These are phyloP conservation scores for Ploettnerulaceae sp. DNA, from an alignment of 2,329 filamentous ascomycete species.

Conservation along the genomic window DNA sequence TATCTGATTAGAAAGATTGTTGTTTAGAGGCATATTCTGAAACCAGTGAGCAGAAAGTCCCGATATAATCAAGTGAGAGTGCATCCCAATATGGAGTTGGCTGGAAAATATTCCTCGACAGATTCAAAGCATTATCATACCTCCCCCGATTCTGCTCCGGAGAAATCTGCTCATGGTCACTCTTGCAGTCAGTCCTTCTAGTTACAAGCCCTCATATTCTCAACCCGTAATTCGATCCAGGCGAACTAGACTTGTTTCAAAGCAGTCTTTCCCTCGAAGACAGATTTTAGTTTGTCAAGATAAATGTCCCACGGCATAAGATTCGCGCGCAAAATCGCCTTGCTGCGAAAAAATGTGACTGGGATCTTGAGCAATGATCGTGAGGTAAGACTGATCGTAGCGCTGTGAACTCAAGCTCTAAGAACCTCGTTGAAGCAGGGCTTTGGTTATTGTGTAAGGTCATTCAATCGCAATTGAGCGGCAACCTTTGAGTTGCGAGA, in stretches of 20 bases:
- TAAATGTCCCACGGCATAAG: too few relatives aligned
- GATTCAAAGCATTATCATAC: neutral
- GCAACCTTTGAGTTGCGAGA: too few relatives aligned
- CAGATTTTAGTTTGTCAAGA: too few relatives aligned
- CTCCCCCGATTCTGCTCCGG: neutral
- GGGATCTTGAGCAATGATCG: slow-evolving; percentile 1
- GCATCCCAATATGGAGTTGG: too few relatives aligned
- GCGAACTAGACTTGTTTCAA: neutral
- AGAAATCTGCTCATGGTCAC: slow-evolving; percentile 1
- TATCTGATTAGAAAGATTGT: neutral
- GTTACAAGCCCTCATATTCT: neutral
- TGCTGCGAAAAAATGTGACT: slow-evolving; percentile 2
- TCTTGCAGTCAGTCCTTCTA: neutral
- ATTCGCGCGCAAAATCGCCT: too few relatives aligned
- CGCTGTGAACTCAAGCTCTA: too few relatives aligned
- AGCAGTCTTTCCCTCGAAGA: too few relatives aligned
- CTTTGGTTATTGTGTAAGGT: too few relatives aligned
- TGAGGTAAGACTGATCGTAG: neutral
- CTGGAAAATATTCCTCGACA: too few relatives aligned
- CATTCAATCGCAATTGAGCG: too few relatives aligned
- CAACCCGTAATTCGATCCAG: neutral
- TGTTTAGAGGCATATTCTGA: neutral
- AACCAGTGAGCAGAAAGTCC: neutral
- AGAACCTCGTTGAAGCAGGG: too few relatives aligned
- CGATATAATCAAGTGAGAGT: neutral